phyloP scores from a whole-genome alignment of 2,329 filamentous ascomycete genomes.

The Epichloe festucae region DNA sequence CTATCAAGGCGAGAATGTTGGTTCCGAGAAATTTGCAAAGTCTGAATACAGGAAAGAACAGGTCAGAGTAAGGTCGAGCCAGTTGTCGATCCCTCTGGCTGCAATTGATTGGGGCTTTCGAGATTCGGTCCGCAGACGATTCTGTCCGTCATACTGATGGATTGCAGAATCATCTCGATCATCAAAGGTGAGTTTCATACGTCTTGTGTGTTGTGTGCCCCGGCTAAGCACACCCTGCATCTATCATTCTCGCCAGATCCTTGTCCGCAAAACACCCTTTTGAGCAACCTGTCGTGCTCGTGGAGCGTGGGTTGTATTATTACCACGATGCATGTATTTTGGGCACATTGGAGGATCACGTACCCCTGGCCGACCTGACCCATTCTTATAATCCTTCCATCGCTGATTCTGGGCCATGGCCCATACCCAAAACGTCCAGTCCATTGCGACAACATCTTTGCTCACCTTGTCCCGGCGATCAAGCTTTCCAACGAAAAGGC shows the following conservation, averaged over 20 bases:
- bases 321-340: neutral
- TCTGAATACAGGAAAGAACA: neutral
- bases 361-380: neutral
- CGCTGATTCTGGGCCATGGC: neutral
- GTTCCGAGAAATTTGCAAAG: too few species aligned
- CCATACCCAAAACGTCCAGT: neutral
- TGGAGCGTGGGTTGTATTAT: neutral
- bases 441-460: neutral
- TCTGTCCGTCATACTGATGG: neutral
- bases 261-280: neutral
- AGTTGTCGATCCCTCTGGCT: neutral
- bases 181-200: neutral
- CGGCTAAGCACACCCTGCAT: neutral
- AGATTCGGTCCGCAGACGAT: neutral
- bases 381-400: neutral
- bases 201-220: neutral
- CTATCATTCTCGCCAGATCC: neutral
- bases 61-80: neutral
- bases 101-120: too few species aligned
- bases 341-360: neutral
- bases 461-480: neutral
- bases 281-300: neutral
- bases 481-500: neutral
- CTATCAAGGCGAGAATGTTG: too few species aligned
- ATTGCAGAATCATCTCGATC: neutral